phyloP scores from a whole-genome alignment of 2,329 filamentous ascomycete genomes.

The Chaetomiaceae sp. region DNA sequence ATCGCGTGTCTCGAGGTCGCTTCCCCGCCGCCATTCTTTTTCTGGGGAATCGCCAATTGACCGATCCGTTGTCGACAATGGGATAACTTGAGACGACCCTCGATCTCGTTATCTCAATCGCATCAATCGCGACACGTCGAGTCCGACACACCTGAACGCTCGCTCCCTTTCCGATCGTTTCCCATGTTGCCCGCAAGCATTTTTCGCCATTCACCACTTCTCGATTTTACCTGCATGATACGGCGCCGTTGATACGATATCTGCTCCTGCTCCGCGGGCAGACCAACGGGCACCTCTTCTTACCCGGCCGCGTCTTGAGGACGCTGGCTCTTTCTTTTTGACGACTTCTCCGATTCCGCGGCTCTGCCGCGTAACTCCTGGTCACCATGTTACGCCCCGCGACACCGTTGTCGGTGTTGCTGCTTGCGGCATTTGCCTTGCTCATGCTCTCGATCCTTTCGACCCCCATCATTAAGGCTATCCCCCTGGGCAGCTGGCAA shows the following conservation, averaged over 20 bases:
- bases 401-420: slow-evolving; percentile 81
- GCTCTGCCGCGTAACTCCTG: slow-evolving; percentile 7
- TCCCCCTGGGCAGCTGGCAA: slow-evolving; percentile 74
- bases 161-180: slow-evolving; percentile 9
- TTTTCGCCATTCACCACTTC: not conserved
- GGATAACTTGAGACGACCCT: slow-evolving; percentile 4
- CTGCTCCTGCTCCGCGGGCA: not conserved
- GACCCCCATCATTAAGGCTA: slow-evolving; percentile 78
- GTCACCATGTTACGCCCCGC: slow-evolving; percentile 80
- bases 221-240: not conserved
- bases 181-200: slow-evolving; percentile 18
- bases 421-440: slow-evolving; percentile 79
- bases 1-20: slow-evolving; percentile 12
- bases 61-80: slow-evolving; percentile 7
- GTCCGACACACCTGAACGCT: slow-evolving; percentile 10
- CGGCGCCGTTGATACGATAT: not conserved
- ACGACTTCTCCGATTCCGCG: not conserved
- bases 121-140: not conserved
- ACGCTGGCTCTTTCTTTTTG: slow-evolving; percentile 34
- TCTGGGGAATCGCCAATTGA: slow-evolving; percentile 7
- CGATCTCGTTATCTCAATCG: not conserved
- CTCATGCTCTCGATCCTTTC: slow-evolving; percentile 86
- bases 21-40: slow-evolving; percentile 13
- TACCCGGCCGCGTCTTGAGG: slow-evolving; percentile 42
- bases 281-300: slow-evolving; percentile 18